Percentiles rank a stretch among this genome's conserved stretches.
phyloP scores from a whole-genome alignment of 495 filamentous ascomycete genomes.

The Talaromyces ruber region DNA sequence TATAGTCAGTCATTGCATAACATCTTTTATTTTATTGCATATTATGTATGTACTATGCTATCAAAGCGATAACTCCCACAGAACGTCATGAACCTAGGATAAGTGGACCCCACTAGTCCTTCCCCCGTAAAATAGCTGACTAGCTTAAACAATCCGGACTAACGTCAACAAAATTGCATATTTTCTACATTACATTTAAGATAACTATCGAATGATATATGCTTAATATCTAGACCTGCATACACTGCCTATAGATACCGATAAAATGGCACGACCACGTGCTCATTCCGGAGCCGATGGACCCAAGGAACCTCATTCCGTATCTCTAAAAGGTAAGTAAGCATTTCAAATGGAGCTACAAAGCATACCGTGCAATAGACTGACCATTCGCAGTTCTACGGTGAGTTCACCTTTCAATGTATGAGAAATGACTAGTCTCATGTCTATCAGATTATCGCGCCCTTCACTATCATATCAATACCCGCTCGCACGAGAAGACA shows the following conservation, averaged over 20 bases:
- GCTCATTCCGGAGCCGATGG: conserved; percentile 44
- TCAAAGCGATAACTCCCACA: too few species aligned
- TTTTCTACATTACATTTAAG: background rate
- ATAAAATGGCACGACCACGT: conserved; percentile 34
- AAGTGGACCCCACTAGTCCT: background rate
- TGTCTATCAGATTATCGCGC: conserved; percentile 38
- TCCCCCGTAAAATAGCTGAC: background rate
- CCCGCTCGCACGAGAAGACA: conserved; percentile 43
- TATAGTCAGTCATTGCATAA: too few species aligned
- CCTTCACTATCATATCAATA: conserved; percentile 49
- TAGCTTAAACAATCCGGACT: background rate
- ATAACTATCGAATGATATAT: background rate
- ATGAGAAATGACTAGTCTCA: background rate
- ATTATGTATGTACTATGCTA: too few species aligned
- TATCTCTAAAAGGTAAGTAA: conserved; percentile 74
- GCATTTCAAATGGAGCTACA: too few species aligned
- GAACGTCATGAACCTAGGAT: background rate
- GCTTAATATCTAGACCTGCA: background rate
- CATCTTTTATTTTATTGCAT: too few species aligned
- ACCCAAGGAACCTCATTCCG: conserved; percentile 70
- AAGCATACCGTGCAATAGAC: conserved; percentile 5
- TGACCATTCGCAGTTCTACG: conserved; percentile 33
- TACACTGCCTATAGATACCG: background rate
- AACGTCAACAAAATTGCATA: background rate
- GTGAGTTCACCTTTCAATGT: conserved; percentile 19